phyloP scores from a whole-genome alignment of 1,284 basidiomycete species.

The Leccinum griseonigrum region DNA sequence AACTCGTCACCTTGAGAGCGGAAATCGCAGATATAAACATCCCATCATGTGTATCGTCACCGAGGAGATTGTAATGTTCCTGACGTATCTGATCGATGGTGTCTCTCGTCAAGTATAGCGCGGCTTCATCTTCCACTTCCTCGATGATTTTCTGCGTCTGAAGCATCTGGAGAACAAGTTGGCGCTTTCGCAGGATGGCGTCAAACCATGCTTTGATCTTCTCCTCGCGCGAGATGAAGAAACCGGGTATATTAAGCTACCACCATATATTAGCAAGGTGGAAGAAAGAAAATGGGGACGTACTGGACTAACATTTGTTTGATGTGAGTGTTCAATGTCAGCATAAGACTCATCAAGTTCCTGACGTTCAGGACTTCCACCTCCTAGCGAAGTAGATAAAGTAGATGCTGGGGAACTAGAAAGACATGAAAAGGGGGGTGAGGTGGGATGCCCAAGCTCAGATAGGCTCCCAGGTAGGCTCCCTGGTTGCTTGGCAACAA shows the following conservation, averaged over 20 bases:
- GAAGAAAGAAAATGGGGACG: not conserved
- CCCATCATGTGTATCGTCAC: not conserved
- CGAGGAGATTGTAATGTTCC: not conserved
- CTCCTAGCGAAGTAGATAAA: not conserved
- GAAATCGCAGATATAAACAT: not conserved
- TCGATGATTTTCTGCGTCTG: not conserved
- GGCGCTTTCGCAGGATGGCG: not conserved
- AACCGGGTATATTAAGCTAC: not conserved
- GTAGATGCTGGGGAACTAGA: not conserved
- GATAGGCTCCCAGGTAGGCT: not conserved
- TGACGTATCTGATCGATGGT: not conserved
- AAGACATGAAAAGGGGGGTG: not conserved
- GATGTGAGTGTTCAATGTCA: not conserved
- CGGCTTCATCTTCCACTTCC: not conserved
- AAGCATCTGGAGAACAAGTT: not conserved
- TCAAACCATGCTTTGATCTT: not conserved
- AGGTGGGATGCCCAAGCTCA: not conserved
- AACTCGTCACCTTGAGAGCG: not conserved
- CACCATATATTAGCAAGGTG: not conserved
- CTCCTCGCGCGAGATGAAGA: not conserved
- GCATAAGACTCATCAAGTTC: not conserved
- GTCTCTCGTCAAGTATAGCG: not conserved
- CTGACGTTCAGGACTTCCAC: not conserved
- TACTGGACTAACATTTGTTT: not conserved
- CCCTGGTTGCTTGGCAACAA: not conserved